Conservation (phyloP, 2,329 filamentous ascomycete genomes). For the Sporothrix schenckii region DNA sequence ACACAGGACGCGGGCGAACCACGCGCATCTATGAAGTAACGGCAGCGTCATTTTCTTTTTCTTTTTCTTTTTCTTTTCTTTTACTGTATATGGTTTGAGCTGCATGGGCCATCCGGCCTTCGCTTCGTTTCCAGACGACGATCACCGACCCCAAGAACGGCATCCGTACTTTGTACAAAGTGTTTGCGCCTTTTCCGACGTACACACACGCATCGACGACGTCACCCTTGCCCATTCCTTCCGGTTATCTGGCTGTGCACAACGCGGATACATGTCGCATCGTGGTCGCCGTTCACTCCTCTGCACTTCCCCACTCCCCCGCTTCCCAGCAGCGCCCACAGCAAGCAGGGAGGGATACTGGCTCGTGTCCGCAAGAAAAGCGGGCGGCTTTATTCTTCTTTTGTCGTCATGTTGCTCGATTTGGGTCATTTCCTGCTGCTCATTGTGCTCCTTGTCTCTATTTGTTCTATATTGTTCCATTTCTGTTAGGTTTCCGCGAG, state of each 20-base stretch:
- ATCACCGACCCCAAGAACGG: background rate
- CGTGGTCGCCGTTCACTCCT: background rate
- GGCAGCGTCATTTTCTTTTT: background rate
- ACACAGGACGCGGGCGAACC: background rate
- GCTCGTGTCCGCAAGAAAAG: background rate
- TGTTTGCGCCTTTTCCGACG: background rate
- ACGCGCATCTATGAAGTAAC: background rate
- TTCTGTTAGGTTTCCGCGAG: background rate
- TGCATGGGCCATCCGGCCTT: no score
- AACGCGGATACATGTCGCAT: no score
- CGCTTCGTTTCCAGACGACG: background rate
- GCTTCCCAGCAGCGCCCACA: background rate
- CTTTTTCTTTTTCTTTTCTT: background rate
- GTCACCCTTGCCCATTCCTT: background rate
- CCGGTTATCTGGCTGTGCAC: slow-evolving; percentile 12
- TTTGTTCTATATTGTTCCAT: background rate
- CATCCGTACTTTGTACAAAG: background rate
- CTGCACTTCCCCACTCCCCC: background rate
- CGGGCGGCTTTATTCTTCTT: slow-evolving; percentile 15
- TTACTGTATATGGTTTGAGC: background rate
- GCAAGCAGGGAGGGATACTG: slow-evolving; percentile 1
- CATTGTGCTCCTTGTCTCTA: no score
- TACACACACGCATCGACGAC: background rate
- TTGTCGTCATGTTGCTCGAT: slow-evolving; percentile 9
- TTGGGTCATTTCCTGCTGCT: slow-evolving; percentile 12